Evolutionary conservation across 768 basidiomycete species (phyloP).

Genomic region (Boletales sp.): DNA sequence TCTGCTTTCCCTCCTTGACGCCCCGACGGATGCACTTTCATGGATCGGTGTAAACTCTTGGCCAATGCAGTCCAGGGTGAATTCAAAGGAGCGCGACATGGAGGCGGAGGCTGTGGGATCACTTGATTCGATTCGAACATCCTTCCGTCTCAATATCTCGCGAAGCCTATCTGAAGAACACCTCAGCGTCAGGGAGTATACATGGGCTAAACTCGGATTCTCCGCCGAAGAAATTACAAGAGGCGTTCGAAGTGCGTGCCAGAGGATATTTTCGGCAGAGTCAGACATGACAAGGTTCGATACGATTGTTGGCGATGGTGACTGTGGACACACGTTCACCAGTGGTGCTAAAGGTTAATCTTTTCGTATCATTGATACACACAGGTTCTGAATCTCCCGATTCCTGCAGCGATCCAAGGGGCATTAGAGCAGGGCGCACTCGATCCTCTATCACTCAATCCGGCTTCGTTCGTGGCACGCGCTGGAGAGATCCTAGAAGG

Average conservation of each 20-base stretch:
- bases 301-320: slow-evolving; percentile 60
- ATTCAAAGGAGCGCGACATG: not conserved
- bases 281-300: slow-evolving; percentile 56
- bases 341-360: slow-evolving; percentile 39
- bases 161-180: not conserved
- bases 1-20: slow-evolving; percentile 38
- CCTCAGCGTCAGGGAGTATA: not conserved
- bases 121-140: slow-evolving; percentile 2
- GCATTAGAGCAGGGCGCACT: slow-evolving; percentile 29
- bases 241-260: slow-evolving; percentile 32
- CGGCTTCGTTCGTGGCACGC: slow-evolving; percentile 21
- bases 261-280: slow-evolving; percentile 43
- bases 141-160: not conserved
- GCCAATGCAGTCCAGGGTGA: slow-evolving; percentile 9
- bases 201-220: slow-evolving; percentile 10
- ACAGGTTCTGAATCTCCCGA: not conserved
- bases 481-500: slow-evolving; percentile 45
- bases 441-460: slow-evolving; percentile 9
- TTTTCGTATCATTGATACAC: not conserved
- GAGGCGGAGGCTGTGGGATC: slow-evolving; percentile 7
- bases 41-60: slow-evolving; percentile 39
- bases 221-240: slow-evolving; percentile 6
- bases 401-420: slow-evolving; percentile 28
- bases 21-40: slow-evolving; percentile 39
- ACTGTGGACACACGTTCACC: slow-evolving; percentile 58